Evolutionary conservation across 495 filamentous ascomycete genomes (phyloP), one percentile per base, ranked within the genome.

Genomic region (Aspergillus biplanus): DNA sequence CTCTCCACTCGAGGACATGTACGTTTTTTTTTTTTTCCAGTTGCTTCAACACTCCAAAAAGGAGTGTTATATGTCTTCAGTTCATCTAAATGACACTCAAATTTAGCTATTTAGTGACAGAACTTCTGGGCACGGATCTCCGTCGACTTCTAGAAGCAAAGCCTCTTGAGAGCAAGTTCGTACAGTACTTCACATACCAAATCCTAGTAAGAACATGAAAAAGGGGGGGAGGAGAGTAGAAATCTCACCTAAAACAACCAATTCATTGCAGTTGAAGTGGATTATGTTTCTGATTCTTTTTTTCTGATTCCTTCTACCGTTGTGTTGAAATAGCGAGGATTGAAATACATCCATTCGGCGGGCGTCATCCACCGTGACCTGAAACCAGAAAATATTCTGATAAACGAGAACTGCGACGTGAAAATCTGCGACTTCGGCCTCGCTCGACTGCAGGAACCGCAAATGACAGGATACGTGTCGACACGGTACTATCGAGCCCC

Each of bases 341-440:
- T 99, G 69, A 99, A 99, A 87, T 99, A 99, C 76, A 94, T 99
- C 52, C 95, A 99, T 79, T 98, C 95, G 8, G 95, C 95, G 34
- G 95, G 95, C 59, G 94, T 99, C 55, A 94, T 99, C 61, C 95
- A 99, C 74, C 91, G 95, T 37, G 95, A 99, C 75, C 82, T 99
- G 63, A 99, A 99, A 77, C 95, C 95, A 18, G 93, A 91, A 80
- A 99, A 99, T 80, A 97, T 99, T 68, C 82, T 99, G 47, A 90
- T 99, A 75, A 99, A 98, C 76, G 95, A 98, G 78, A 99, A 99
- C 75, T 99, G 95, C 77, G 95, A 99, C 75, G 79, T 99, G 57
- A 99, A 99, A 82, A 99, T 99, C 76, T 99, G 95, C 84, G 95
- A 99, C 73, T 99, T 99, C 69, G 95, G 95, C 62, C 82, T 99